Percentiles rank a stretch among this genome's conserved stretches.
Conservation (phyloP, 768 basidiomycete genomes). For the Trametes cubensis region DNA sequence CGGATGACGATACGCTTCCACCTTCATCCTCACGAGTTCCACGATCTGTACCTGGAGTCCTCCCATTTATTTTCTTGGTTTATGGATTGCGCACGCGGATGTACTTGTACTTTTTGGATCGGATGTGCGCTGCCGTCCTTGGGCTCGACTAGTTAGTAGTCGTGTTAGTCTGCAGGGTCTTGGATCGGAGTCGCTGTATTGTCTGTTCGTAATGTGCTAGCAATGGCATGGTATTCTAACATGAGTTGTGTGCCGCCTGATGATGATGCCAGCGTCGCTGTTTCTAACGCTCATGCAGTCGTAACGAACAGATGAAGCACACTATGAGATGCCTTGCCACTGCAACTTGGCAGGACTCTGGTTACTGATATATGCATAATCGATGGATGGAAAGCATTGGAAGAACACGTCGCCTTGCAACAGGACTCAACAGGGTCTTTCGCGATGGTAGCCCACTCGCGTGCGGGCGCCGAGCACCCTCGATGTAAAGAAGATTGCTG, state of each 20-base stretch:
- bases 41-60: conserved; percentile 11
- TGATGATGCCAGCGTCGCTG: too few species aligned
- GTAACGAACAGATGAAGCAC: too few species aligned
- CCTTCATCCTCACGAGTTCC: background rate
- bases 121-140: conserved; percentile 3
- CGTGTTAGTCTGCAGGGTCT: conserved; percentile 13
- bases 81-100: conserved; percentile 19
- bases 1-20: conserved; percentile 10
- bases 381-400: too few species aligned
- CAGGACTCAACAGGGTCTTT: too few species aligned
- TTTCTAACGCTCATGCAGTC: too few species aligned
- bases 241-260: background rate
- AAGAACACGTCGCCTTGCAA: too few species aligned
- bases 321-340: too few species aligned
- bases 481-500: too few species aligned
- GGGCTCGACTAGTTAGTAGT: conserved; percentile 19
- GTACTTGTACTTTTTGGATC: conserved; percentile 13
- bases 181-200: conserved; percentile 12
- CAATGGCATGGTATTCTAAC: conserved; percentile 11
- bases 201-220: conserved; percentile 17
- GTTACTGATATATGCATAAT: too few species aligned
- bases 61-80: background rate
- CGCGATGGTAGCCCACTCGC: too few species aligned
- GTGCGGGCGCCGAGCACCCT: too few species aligned
- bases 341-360: too few species aligned